Percentiles rank a stretch among this genome's conserved stretches.
Evolutionary conservation across 768 basidiomycete genomes (phyloP).

Genomic region (Brasilioporus rufonigricans): DNA sequence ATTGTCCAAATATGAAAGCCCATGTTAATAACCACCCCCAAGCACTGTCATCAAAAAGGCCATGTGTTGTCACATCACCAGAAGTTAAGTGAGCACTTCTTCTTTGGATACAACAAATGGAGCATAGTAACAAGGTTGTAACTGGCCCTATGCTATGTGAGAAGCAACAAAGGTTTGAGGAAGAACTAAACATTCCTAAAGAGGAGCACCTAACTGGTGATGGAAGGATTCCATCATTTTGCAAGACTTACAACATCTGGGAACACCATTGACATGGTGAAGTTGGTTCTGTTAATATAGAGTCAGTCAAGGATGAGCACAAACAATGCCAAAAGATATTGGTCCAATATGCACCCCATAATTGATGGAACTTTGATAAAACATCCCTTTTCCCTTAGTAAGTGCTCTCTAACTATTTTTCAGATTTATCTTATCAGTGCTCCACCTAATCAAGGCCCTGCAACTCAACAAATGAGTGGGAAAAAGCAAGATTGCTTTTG

Average conservation of each 20-base stretch:
- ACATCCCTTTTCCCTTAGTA: not conserved
- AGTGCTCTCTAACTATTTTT: not conserved
- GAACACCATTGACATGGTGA: not conserved
- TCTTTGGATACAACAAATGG: not conserved
- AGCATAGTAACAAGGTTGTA: not conserved
- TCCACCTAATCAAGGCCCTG: not conserved
- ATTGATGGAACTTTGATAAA: not conserved
- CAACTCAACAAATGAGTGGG: not conserved
- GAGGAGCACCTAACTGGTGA: not conserved
- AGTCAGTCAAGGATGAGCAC: not conserved
- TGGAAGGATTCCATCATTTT: not conserved
- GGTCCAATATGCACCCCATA: not conserved
- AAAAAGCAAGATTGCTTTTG: not conserved
- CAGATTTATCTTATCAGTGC: not conserved
- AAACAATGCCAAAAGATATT: not conserved
- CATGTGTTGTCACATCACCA: not conserved
- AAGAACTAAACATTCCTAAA: not conserved
- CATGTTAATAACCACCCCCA: not conserved
- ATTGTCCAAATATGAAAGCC: not conserved
- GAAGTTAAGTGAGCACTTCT: not conserved
- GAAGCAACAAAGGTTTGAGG: not conserved
- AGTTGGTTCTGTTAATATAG: not conserved
- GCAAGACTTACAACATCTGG: not conserved
- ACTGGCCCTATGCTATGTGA: not conserved
- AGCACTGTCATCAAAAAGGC: not conserved